phyloP scores from a whole-genome alignment of 2,329 filamentous ascomycete genomes.

The Diaporthe destruens region DNA sequence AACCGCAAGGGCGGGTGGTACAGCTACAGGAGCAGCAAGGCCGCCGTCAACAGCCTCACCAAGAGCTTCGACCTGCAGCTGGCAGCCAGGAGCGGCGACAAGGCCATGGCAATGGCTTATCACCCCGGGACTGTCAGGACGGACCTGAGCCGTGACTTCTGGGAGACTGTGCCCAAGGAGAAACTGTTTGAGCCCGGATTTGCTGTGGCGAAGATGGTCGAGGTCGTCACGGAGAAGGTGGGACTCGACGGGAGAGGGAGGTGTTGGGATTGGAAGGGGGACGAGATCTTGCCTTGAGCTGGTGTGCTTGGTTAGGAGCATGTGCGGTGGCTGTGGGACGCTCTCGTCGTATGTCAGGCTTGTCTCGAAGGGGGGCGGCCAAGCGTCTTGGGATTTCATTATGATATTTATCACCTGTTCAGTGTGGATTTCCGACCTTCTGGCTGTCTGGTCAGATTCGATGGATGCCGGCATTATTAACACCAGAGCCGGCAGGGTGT shows the following conservation, averaged over 20 bases:
- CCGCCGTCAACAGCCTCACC: slow-evolving; percentile 77
- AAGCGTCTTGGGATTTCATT: slow-evolving; percentile 26
- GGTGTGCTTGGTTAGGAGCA: background rate
- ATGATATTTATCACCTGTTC: slow-evolving; percentile 35
- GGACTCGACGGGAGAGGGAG: slow-evolving; percentile 66
- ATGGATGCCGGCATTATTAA: slow-evolving; percentile 28
- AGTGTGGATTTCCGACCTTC: background rate
- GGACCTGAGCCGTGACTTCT: slow-evolving; percentile 78
- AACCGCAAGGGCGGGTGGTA: slow-evolving; percentile 86
- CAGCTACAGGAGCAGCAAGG: slow-evolving; percentile 81
- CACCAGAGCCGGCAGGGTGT: slow-evolving; percentile 15
- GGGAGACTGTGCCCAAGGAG: slow-evolving; percentile 70
- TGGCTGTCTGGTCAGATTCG: background rate
- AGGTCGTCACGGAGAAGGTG: slow-evolving; percentile 66
- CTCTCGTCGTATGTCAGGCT: background rate
- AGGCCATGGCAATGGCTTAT: slow-evolving; percentile 76
- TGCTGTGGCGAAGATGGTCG: slow-evolving; percentile 73
- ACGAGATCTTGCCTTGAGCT: slow-evolving; percentile 69
- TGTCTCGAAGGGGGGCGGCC: background rate
- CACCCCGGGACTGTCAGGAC: slow-evolving; percentile 88
- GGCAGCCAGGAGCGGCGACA: slow-evolving; percentile 65
- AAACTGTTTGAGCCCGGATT: slow-evolving; percentile 77
- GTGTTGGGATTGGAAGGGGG: slow-evolving; percentile 78
- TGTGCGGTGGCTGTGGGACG: background rate
- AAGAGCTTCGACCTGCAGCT: slow-evolving; percentile 80